Base-by-base conservation (phyloP, 2,329 filamentous ascomycete species). In the Drechslerella dactyloides region DNA sequence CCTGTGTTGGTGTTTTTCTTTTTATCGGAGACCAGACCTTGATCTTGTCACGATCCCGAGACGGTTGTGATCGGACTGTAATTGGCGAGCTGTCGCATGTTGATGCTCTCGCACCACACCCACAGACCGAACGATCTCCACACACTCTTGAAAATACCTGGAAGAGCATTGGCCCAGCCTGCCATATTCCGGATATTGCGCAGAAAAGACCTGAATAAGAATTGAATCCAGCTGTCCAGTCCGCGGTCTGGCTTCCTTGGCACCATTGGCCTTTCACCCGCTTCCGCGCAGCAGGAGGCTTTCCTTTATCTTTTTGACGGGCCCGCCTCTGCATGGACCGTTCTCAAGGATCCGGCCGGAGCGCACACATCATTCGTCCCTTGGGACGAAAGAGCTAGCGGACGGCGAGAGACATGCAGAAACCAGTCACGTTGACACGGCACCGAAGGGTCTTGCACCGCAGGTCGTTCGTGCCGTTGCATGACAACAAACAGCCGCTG, bases 391-490 rank as follows among this genome's bases (percentile, higher is more conserved):
- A 56, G 48, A 30, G 57, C 40, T 30, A 37, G 44, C 46, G 57
- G 44, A 53, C 35, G 19, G 44, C 48, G 21, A 55, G 33, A 61
- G 53, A 70, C 66, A 60, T 70, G 66, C 66, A 70, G 63, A 44
- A 55, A 55, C 13, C 48, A 64, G 58, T 63, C 66, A 70, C 59
- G 59, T 63, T 70, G 59, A 64, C 54, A 63, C 51, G 65, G 54
- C 27, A 42, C 37, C 37, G 15, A 15, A 42, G 13, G 50, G 44
- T 27, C 57, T 33, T 48, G 24, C 42, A 44, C 35, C 58, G 48
- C 51, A 62, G 59, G 23, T 35, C 19, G 30, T 6, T 19, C 44
- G 6, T 21, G 44, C 44, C 17, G 21, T 46, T 55, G 59, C 59
- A 48, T 40, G 50, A 58, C 57, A 54, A 70, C 65, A 70, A 69